phyloP scores from a whole-genome alignment of 2,329 filamentous ascomycete species.

The Colletotrichum incanum region DNA sequence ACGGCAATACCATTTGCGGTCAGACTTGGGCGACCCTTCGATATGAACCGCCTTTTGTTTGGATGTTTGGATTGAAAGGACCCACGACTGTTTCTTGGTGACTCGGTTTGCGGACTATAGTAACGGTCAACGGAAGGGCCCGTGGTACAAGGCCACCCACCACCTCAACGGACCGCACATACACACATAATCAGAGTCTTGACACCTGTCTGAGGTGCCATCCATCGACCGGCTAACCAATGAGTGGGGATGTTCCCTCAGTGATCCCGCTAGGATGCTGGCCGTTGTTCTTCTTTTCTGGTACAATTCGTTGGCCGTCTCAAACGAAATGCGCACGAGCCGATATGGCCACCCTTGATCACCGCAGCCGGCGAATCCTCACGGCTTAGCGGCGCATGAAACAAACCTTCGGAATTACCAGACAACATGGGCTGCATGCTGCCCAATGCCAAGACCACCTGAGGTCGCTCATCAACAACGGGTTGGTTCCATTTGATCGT shows the following conservation, averaged over 20 bases:
- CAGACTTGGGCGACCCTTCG: conserved; percentile 14
- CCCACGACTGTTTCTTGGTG: neutral
- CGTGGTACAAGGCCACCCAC: conserved; percentile 1
- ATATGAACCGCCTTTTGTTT: conserved; percentile 2
- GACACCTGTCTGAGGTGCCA: conserved; percentile 36
- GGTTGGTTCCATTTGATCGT: conserved; percentile 3
- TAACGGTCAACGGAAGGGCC: neutral
- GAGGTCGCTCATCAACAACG: conserved; percentile 17
- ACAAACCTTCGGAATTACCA: conserved; percentile 41
- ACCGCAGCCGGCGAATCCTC: conserved; percentile 8
- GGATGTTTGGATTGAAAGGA: conserved; percentile 4
- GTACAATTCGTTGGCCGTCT: conserved; percentile 26
- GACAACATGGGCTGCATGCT: conserved; percentile 13
- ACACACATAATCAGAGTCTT: neutral
- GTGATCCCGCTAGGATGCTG: conserved; percentile 2
- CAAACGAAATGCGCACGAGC: conserved; percentile 38
- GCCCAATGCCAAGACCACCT: conserved; percentile 16
- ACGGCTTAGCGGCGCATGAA: conserved; percentile 36
- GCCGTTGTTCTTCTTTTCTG: neutral
- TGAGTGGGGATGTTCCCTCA: conserved; percentile 21
- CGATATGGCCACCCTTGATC: conserved; percentile 23
- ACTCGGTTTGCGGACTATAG: neutral
- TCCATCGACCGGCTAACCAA: conserved; percentile 26
- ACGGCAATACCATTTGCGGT: conserved; percentile 3
- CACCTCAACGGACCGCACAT: conserved; percentile 6